A percentile compares a stretch with the other conserved stretches of the same genome.
These are phyloP conservation scores for Tulasnella sp. DNA, from an alignment of 768 basidiomycete species.

Conservation along the genomic window DNA sequence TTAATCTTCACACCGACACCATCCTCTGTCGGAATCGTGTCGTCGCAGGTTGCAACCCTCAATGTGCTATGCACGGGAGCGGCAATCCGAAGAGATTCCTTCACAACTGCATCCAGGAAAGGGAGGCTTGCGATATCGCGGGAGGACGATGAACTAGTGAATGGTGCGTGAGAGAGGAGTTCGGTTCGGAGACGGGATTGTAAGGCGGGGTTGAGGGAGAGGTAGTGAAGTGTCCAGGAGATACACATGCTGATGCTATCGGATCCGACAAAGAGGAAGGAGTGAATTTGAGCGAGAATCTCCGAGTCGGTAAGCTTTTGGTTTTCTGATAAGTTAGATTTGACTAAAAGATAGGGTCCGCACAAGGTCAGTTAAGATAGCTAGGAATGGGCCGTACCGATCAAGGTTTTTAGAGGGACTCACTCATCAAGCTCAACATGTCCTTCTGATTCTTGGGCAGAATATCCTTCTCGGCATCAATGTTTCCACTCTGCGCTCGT, in stretches of 20 bases:
- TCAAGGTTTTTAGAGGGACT: constrained; percentile 26
- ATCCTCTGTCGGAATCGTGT: constrained; percentile 60
- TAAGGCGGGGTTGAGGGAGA: constrained; percentile 53
- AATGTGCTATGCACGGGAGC: constrained; percentile 76
- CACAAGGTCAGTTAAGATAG: not conserved
- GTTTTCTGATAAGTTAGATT: constrained; percentile 68
- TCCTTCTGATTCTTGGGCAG: constrained; percentile 54
- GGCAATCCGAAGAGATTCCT: constrained; percentile 66
- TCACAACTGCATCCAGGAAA: constrained; percentile 62
- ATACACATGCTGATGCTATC: constrained; percentile 76
- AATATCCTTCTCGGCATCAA: constrained; percentile 43
- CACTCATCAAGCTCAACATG: constrained; percentile 65
- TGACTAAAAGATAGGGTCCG: constrained; percentile 42
- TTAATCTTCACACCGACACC: constrained; percentile 42
- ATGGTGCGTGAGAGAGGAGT: constrained; percentile 32
- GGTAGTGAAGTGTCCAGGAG: constrained; percentile 72
- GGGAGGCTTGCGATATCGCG: constrained; percentile 48
- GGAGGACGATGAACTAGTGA: constrained; percentile 24
- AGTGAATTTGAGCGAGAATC: constrained; percentile 75
- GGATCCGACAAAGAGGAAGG: constrained; percentile 84
- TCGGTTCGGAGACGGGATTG: constrained; percentile 68
- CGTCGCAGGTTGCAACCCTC: constrained; percentile 68
- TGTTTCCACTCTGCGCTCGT: constrained; percentile 20
- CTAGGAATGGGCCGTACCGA: not conserved
- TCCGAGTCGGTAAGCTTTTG: constrained; percentile 80